Percentiles rank a stretch among this genome's conserved stretches.
Evolutionary conservation across 208 protist species (phyloP).

Genomic region (Acanthamoeba castellanii): DNA sequence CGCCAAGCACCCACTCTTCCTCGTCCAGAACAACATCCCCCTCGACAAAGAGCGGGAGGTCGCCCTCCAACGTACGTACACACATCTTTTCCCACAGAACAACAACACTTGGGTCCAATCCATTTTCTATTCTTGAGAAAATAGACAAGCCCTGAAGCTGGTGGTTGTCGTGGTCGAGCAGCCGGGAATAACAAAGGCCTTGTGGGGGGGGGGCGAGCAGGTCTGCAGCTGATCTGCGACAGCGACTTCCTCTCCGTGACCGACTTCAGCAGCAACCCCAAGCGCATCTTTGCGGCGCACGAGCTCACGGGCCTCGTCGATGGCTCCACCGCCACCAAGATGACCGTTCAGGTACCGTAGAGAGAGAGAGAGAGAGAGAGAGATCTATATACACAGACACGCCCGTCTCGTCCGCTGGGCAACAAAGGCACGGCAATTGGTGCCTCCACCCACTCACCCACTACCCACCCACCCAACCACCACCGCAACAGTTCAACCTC

Average conservation of each 20-base stretch:
- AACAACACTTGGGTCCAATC: no score
- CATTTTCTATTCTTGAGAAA: no score
- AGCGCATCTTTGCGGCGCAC: slow-evolving; percentile 83
- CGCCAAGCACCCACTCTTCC: slow-evolving; percentile 35
- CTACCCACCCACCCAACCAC: no score
- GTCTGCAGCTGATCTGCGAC: slow-evolving; percentile 82
- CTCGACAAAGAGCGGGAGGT: slow-evolving; percentile 75
- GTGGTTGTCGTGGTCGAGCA: no score
- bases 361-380: no score
- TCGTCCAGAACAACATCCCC: slow-evolving; percentile 72
- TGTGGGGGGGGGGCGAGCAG: not conserved
- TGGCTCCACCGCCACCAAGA: slow-evolving; percentile 85
- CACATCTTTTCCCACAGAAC: not conserved
- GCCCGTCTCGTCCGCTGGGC: no score
- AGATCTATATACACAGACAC: no score
- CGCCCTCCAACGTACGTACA: slow-evolving; percentile 60
- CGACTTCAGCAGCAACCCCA: slow-evolving; percentile 83
- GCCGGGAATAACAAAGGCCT: no score
- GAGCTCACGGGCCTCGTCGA: slow-evolving; percentile 82
- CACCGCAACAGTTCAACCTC: slow-evolving; percentile 84
- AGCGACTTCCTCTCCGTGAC: slow-evolving; percentile 80
- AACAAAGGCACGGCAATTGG: no score
- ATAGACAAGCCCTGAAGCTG: no score
- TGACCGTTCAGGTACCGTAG: slow-evolving; percentile 81
- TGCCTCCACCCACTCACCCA: no score